A percentile compares a stretch with the other conserved stretches of the same genome.
phyloP scores from a whole-genome alignment of 2,329 filamentous ascomycete species.

The Juglanconis oblonga region DNA sequence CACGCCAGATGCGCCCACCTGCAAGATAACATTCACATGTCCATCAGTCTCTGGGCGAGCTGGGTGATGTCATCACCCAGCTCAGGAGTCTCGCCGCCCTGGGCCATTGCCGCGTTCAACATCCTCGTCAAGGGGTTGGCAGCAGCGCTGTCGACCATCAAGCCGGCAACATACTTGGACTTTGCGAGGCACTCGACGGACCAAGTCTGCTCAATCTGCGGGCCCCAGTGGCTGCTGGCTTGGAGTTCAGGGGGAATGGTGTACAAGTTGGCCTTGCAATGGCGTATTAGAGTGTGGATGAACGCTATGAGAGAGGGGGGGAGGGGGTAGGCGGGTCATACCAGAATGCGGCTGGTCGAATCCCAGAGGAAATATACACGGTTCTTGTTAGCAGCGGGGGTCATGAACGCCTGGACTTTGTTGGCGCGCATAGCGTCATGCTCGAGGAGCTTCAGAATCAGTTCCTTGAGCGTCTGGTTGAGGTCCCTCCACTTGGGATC shows the following conservation, averaged over 20 bases:
- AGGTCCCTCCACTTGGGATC: not conserved
- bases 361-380: not conserved
- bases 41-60: not conserved
- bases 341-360: not conserved
- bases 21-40: not conserved
- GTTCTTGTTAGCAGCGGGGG: not conserved
- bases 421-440: not conserved
- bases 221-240: not conserved
- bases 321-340: not conserved
- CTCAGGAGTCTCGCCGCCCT: not conserved
- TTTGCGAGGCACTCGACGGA: not conserved
- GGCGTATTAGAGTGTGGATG: not conserved
- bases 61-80: not conserved
- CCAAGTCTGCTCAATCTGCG: not conserved
- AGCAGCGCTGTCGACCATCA: not conserved
- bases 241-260: not conserved
- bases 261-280: not conserved
- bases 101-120: conserved; percentile 21
- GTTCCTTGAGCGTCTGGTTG: not conserved
- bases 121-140: conserved; percentile 23
- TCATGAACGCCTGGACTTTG: not conserved
- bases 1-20: not conserved
- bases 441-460: not conserved
- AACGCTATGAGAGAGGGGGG: too few species aligned
- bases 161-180: not conserved